These are phyloP conservation scores for Saprolegnia diclina DNA, from an alignment of 352 stramenopile genomes.

Conservation along the genomic window DNA sequence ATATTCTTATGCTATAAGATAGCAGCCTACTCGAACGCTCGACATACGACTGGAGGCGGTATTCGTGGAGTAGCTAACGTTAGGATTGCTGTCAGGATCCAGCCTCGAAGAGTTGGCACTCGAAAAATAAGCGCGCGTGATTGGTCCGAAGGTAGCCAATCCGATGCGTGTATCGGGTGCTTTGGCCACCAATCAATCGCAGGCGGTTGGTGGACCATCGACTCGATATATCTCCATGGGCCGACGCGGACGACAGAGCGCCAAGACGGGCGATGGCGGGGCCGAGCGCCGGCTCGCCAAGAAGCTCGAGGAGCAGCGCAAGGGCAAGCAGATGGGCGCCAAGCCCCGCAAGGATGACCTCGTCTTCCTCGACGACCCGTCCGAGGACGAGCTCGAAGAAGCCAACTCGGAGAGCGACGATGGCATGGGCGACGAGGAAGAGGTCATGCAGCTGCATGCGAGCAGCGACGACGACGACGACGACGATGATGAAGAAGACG, in stretches of 20 bases:
- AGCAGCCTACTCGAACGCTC: no score
- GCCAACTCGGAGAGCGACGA: conserved; percentile 52
- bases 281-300: conserved; percentile 54
- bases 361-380: conserved; percentile 82
- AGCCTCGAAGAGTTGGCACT: background rate
- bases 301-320: conserved; percentile 45
- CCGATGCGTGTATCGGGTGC: background rate
- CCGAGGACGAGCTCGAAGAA: conserved; percentile 63
- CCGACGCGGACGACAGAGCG: conserved; percentile 56
- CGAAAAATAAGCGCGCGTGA: background rate
- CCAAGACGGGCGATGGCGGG: conserved; percentile 71
- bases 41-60: no score
- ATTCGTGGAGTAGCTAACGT: no score
- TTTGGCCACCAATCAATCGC: conserved; percentile 23
- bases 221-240: conserved; percentile 42
- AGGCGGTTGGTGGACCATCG: background rate
- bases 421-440: conserved; percentile 50
- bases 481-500: conserved; percentile 38
- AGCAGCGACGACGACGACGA: conserved; percentile 33
- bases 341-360: conserved; percentile 42
- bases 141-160: conserved; percentile 7
- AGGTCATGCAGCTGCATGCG: conserved; percentile 55
- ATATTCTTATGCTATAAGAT: no score
- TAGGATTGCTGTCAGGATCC: background rate
- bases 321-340: conserved; percentile 50